Conservation (phyloP, 257 asterid genomes). For the Ilex aquifolium region DNA sequence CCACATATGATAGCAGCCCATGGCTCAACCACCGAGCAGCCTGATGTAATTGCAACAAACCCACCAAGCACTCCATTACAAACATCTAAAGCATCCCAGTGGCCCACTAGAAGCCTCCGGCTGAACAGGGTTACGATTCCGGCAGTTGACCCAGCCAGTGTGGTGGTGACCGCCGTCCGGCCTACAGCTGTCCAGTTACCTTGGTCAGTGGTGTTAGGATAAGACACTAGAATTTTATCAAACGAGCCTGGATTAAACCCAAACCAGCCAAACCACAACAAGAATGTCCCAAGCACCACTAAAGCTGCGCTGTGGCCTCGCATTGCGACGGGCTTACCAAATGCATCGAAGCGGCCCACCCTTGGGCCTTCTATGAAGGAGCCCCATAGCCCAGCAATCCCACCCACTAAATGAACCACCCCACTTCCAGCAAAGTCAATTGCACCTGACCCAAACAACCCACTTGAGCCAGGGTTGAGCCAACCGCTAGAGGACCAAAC, state of each 20-base stretch:
- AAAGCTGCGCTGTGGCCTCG: slow-evolving; percentile 51
- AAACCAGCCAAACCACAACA: slow-evolving; percentile 60
- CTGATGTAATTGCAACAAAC: slow-evolving; percentile 57
- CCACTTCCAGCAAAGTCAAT: slow-evolving; percentile 62
- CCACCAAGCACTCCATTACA: slow-evolving; percentile 68
- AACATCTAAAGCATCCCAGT: slow-evolving; percentile 54
- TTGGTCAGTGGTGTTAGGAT: slow-evolving; percentile 24
- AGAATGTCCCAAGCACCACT: slow-evolving; percentile 48
- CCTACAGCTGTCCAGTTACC: slow-evolving; percentile 49
- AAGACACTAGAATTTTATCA: slow-evolving; percentile 34
- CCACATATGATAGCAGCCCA: slow-evolving; percentile 66
- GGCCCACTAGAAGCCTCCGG: slow-evolving; percentile 41
- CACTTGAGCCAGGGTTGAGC: slow-evolving; percentile 29
- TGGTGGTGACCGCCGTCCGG: slow-evolving; percentile 47
- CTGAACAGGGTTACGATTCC: slow-evolving; percentile 48
- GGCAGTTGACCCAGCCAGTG: slow-evolving; percentile 47
- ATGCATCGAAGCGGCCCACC: slow-evolving; percentile 49
- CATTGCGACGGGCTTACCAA: slow-evolving; percentile 35
- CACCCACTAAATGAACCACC: slow-evolving; percentile 53
- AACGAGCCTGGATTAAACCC: slow-evolving; percentile 61
- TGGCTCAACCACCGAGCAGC: slow-evolving; percentile 60
- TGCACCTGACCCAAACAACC: slow-evolving; percentile 46
- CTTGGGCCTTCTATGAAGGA: slow-evolving; percentile 48
- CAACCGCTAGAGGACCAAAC: slow-evolving; percentile 53
- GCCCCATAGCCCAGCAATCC: slow-evolving; percentile 55